Evolutionary conservation across 2,329 filamentous ascomycete genomes (phyloP).

Genomic region (Sporothrix schenckii): DNA sequence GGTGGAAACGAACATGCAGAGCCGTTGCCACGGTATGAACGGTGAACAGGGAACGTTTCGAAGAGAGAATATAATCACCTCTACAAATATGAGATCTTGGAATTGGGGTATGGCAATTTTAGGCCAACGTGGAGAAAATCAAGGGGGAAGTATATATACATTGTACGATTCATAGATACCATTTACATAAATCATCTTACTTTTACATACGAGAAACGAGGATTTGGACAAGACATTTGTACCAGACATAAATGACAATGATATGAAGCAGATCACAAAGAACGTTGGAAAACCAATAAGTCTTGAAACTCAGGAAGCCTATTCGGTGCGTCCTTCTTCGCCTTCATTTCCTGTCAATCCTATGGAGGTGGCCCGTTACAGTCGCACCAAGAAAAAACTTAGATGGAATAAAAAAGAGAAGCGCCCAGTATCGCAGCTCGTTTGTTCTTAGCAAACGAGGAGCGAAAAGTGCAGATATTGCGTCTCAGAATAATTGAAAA

Average conservation of each 20-base stretch:
- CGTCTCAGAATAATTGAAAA: not conserved
- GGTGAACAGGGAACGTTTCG: slow-evolving; percentile 31
- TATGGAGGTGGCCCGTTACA: not conserved
- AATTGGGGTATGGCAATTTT: not conserved
- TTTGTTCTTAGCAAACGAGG: not conserved
- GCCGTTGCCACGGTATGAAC: slow-evolving; percentile 42
- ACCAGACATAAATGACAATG: not conserved
- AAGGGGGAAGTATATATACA: not conserved
- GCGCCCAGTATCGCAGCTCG: no score
- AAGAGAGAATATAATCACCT: not conserved
- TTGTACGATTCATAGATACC: slow-evolving; percentile 26
- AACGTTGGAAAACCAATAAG: not conserved
- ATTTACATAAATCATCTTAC: slow-evolving; percentile 4
- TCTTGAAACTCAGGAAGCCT: not conserved
- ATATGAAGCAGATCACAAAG: no score
- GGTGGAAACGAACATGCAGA: slow-evolving; percentile 34
- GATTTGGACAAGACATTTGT: not conserved
- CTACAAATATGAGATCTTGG: not conserved
- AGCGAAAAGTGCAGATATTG: not conserved
- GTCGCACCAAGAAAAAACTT: no score
- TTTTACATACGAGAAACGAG: not conserved
- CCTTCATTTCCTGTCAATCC: not conserved
- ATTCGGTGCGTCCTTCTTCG: not conserved
- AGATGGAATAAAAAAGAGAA: no score
- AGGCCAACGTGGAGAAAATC: not conserved